Evolutionary conservation across 2,329 filamentous ascomycete genomes (phyloP), one percentile per base, ranked within the genome.

Genomic region (Aspergillus nomiae): DNA sequence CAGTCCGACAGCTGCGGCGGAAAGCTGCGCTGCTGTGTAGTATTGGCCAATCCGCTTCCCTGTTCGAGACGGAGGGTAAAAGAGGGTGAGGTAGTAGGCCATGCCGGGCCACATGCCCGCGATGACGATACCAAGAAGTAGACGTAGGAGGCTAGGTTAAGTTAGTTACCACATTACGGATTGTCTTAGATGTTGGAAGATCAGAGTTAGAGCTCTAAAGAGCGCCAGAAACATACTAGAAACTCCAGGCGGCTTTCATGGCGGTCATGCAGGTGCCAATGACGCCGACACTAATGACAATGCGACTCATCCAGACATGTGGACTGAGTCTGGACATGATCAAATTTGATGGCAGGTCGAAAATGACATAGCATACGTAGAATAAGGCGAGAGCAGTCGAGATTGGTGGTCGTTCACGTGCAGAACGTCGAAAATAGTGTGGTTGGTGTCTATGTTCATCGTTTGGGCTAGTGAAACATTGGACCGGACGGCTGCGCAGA

Each of bases 81-180:
- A 97, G 9, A 96, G 84, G 0, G 93, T 96, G 54, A 97, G 83
- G 73, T 96, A 97, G 76, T 95, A 95, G 11, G 92, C 88, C 93
- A 97, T 96, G 56, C 93, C 93, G 0, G 93, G 93, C 93, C 93
- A 97, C 90, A 97, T 93, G 54, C 93, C 93, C 1, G 93, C 93
- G 74, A 94, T 94, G 28, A 96, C 92, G 16, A 95, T 85, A 55
- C 93, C 93, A 8, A 97, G 86, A 12, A 97, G 84, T 61, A 97
- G 89, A 9, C 93, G 89, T 32, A 97, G 84, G n/a, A 96, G 83
- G 69, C 76, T 71, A 28, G 26, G 59, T 63, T 69, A 50, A 28
- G 32, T 62, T 54, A 58, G 60, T 58, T 32, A 43, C 41, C 34
- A 19, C 26, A 9, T 45, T 12, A 34, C 28, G 16, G 55, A 21